phyloP scores from a whole-genome alignment of 2,329 filamentous ascomycete species.

The Cladosporium austrohemisphaericum region DNA sequence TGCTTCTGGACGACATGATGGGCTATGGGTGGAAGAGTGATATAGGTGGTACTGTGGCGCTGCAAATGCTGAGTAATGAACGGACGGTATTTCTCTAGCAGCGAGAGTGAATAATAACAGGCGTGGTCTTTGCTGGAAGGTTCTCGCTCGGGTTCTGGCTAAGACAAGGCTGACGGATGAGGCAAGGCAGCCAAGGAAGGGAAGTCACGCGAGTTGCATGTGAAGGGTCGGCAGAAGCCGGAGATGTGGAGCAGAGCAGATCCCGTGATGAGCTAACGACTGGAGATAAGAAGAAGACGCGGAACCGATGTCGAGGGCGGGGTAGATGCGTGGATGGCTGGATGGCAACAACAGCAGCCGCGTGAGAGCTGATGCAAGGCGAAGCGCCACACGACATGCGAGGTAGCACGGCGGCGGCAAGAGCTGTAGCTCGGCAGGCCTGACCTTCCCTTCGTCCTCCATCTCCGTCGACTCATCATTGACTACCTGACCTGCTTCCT shows the following conservation, averaged over 20 bases:
- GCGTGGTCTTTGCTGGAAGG: background rate
- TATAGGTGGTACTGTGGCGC: conserved; percentile 11
- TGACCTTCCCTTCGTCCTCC: background rate
- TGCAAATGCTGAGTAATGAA: conserved; percentile 7
- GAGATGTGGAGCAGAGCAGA: conserved; percentile 2
- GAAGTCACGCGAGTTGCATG: conserved; percentile 5
- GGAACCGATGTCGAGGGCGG: too few relatives aligned
- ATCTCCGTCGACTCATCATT: conserved; percentile 2
- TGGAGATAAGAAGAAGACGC: too few relatives aligned
- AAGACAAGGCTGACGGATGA: conserved; percentile 5
- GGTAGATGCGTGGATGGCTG: background rate
- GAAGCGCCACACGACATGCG: background rate
- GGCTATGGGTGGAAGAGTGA: background rate
- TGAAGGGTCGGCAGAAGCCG: conserved; percentile 4
- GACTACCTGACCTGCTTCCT: background rate
- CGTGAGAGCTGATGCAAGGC: background rate
- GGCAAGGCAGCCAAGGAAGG: background rate
- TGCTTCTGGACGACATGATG: conserved; percentile 43
- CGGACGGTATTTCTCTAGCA: background rate
- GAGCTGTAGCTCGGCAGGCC: background rate
- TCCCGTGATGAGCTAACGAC: background rate
- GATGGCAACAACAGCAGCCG: background rate
- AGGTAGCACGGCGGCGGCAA: background rate
- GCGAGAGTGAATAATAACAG: background rate
- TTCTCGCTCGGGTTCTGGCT: conserved; percentile 9